Evolutionary conservation across 2,329 filamentous ascomycete species (phyloP).

Genomic region (Ceratocystis colombiana): DNA sequence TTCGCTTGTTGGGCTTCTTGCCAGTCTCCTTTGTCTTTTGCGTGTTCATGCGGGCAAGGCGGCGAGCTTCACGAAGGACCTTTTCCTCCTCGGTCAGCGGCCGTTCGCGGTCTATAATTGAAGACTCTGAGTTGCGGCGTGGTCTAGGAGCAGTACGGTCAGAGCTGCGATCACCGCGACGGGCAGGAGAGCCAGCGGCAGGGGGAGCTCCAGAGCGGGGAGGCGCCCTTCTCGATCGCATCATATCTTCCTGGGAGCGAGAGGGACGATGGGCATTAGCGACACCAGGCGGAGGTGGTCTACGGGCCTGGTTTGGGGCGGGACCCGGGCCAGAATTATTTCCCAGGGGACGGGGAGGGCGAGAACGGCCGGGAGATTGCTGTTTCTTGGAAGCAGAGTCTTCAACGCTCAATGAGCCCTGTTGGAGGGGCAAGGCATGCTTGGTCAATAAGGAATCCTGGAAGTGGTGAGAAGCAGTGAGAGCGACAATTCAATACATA

Average conservation of each 20-base stretch:
- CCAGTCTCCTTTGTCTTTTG: constrained; percentile 36
- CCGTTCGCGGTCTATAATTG: constrained; percentile 52
- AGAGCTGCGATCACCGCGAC: constrained; percentile 36
- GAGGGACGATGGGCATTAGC: constrained; percentile 59
- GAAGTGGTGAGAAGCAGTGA: neutral
- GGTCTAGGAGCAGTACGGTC: constrained; percentile 39
- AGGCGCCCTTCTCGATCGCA: constrained; percentile 38
- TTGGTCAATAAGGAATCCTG: neutral
- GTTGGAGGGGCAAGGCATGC: neutral
- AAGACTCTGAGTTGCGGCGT: constrained; percentile 72
- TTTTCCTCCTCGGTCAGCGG: constrained; percentile 50
- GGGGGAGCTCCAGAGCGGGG: constrained; percentile 55
- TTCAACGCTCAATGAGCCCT: constrained; percentile 45
- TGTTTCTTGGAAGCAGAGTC: constrained; percentile 52
- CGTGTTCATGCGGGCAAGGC: constrained; percentile 44
- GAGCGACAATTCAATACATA: constrained; percentile 42
- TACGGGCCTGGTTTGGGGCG: constrained; percentile 30
- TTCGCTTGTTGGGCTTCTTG: constrained; percentile 41
- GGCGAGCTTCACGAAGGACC: constrained; percentile 40
- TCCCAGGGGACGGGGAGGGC: constrained; percentile 25
- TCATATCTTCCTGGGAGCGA: constrained; percentile 33
- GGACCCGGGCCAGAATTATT: constrained; percentile 14
- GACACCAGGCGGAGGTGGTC: constrained; percentile 48
- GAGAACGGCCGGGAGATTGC: constrained; percentile 30
- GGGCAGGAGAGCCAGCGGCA: constrained; percentile 54